These are phyloP conservation scores for Phialophora expanda DNA, from an alignment of 2,329 filamentous ascomycete genomes.

Conservation along the genomic window DNA sequence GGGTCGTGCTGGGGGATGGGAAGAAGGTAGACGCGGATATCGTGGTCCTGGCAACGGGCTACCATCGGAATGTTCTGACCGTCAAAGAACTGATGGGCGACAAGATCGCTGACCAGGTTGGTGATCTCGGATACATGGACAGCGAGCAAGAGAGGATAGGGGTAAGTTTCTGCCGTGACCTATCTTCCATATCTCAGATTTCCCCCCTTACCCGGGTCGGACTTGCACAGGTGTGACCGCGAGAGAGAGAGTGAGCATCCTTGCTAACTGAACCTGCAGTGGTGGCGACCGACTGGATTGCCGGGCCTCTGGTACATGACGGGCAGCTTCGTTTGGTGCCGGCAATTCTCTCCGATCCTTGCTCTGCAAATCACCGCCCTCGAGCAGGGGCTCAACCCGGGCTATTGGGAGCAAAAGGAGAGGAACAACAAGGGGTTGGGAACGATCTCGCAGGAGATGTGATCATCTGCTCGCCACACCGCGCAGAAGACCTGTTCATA, in stretches of 20 bases:
- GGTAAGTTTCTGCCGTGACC: constrained; percentile 8
- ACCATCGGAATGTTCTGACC: constrained; percentile 69
- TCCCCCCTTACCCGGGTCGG: no score
- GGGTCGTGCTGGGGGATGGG: constrained; percentile 16
- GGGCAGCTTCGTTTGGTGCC: constrained; percentile 67
- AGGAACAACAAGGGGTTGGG: constrained; percentile 11
- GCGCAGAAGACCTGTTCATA: no score
- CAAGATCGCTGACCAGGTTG: constrained; percentile 62
- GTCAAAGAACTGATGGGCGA: constrained; percentile 67
- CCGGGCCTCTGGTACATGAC: constrained; percentile 71
- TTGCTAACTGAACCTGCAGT: constrained; percentile 17
- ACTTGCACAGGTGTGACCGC: not conserved
- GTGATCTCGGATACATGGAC: constrained; percentile 67
- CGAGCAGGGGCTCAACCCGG: constrained; percentile 19
- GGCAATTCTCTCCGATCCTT: constrained; percentile 63
- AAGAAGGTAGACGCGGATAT: constrained; percentile 58
- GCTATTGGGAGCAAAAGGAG: constrained; percentile 3
- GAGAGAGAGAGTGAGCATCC: not conserved
- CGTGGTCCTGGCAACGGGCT: constrained; percentile 68
- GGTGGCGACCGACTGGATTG: constrained; percentile 65
- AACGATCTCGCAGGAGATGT: no score
- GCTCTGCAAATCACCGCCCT: constrained; percentile 57
- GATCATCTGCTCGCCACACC: no score
- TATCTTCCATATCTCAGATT: no score
- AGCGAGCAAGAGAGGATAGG: constrained; percentile 60